phyloP scores from a whole-genome alignment of 2,329 filamentous ascomycete species.

The Pochonia chlamydosporia region DNA sequence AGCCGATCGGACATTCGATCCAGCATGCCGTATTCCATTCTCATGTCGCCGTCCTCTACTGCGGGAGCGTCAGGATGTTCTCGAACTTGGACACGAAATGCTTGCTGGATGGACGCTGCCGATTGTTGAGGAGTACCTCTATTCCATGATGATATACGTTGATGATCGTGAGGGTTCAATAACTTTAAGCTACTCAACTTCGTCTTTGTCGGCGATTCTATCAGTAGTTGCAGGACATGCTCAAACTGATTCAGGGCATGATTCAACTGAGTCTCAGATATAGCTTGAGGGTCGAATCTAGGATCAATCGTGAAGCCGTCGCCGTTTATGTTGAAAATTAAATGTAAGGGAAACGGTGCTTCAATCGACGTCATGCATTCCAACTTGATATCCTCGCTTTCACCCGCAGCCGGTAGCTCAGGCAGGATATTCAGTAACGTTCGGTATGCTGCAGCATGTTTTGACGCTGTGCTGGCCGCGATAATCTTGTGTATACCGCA shows the following conservation, averaged over 20 bases:
- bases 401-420: background rate
- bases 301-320: background rate
- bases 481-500: background rate
- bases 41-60: background rate
- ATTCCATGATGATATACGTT: background rate
- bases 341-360: background rate
- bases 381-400: background rate
- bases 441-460: background rate
- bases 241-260: conserved; percentile 6
- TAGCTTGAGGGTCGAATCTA: background rate
- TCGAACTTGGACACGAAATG: background rate
- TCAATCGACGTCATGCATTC: background rate
- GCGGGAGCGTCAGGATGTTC: background rate
- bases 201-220: background rate
- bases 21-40: background rate
- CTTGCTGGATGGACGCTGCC: background rate
- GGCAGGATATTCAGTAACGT: conserved; percentile 3
- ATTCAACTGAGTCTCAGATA: background rate
- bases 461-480: background rate
- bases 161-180: background rate
- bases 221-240: background rate
- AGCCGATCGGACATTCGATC: conserved; percentile 1
- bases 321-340: background rate
- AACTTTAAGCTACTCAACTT: background rate
- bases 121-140: background rate